phyloP scores from a whole-genome alignment of 768 basidiomycete genomes.

The Mycena latifolia region DNA sequence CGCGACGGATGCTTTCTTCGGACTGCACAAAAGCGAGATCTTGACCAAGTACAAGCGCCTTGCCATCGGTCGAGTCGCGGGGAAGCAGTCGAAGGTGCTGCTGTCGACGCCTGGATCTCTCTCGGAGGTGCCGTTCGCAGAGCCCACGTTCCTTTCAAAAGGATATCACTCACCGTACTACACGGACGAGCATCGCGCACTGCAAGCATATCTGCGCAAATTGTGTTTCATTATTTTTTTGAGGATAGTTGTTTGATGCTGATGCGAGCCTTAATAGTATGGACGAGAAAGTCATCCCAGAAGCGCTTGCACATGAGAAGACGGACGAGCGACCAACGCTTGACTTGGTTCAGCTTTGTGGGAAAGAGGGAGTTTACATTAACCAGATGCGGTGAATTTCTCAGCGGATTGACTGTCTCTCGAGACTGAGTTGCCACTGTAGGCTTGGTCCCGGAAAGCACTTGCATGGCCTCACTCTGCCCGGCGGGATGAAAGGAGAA shows the following conservation, averaged over 20 bases:
- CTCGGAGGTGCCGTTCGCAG: slow-evolving; percentile 86
- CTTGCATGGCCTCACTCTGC: slow-evolving; percentile 79
- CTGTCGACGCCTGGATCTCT: slow-evolving; percentile 69
- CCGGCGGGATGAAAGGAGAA: slow-evolving; percentile 86
- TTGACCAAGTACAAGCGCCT: slow-evolving; percentile 80
- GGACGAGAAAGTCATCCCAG: too few relatives aligned
- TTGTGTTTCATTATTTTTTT: too few relatives aligned
- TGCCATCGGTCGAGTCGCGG: slow-evolving; percentile 74
- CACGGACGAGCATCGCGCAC: slow-evolving; percentile 73
- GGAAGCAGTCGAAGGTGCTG: slow-evolving; percentile 68
- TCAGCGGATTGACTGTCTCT: too few relatives aligned
- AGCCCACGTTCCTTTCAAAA: slow-evolving; percentile 81
- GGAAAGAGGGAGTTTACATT: too few relatives aligned
- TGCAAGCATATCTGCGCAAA: too few relatives aligned
- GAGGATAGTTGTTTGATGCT: slow-evolving; percentile 74
- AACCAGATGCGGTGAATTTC: slow-evolving; percentile 81
- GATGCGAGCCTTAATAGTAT: too few relatives aligned
- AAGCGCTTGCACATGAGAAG: too few relatives aligned
- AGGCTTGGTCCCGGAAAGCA: slow-evolving; percentile 96
- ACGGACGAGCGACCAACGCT: too few relatives aligned
- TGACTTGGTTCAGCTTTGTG: too few relatives aligned
- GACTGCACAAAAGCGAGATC: slow-evolving; percentile 87
- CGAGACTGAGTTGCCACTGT: too few relatives aligned
- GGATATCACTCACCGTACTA: slow-evolving; percentile 85
- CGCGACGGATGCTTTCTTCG: too few relatives aligned